Evolutionary conservation across 768 basidiomycete genomes (phyloP), one percentile per base, ranked within the genome.

Genomic region (Kwoniella dejecticola): DNA sequence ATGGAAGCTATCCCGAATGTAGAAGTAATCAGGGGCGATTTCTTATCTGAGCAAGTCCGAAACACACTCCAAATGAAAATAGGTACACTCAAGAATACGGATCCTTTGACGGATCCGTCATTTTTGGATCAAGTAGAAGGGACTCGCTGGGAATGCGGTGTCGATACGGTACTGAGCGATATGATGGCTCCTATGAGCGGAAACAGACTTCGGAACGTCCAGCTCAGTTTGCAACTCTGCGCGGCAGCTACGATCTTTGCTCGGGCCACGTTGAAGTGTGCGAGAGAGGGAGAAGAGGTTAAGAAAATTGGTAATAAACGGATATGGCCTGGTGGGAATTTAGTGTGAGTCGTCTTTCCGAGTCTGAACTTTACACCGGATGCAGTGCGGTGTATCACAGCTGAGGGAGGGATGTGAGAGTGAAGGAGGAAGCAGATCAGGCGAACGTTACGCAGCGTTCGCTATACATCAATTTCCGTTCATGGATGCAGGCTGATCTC

Each of bases 111-210:
- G 7, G 33, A 33, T n/a, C n/a, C n/a, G n/a, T n/a, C 5, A 36
- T 15, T 2, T 52, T 33, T 38, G 19, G 11, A 11, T 45, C 11
- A 44, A 44, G 21, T 44, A 10, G 19, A 6, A 53, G 27, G 36
- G 50, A 3, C 27, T 26, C 8, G 17, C 17, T 38, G 36, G 36
- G 17, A 44, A 30, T 49, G 36, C 26, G 10, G 15, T 77, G 88
- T 86, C 6, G 91, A 97, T 74, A 81, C 94, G 17, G 84, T 96
- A 24, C 82, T 96, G 3, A 90, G 88, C 7, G 94, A 96, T 72
- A 93, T 97, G 88, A 90, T 92, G 17, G 86, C 86, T 19, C 92
- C 93, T 75, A 82, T 86, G 61, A 84, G 88, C 1, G 94, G 95
- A 4, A 86, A 88, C 62, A 76, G 82, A 17, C 77, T 79, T 0